Evolutionary conservation across 306 rosid species (phyloP).

Genomic region (Cucurbita argyrosperma): DNA sequence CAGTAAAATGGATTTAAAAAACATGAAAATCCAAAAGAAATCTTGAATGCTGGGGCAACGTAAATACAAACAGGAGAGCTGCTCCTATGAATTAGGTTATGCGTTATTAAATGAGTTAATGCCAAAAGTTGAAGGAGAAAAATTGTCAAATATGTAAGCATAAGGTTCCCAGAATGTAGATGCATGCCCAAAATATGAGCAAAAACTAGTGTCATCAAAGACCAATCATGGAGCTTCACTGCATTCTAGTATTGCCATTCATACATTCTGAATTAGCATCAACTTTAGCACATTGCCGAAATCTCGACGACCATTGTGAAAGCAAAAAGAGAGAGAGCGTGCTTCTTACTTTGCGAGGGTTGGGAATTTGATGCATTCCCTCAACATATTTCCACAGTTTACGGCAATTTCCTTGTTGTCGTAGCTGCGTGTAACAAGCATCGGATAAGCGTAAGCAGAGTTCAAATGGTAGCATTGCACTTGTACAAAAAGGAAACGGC

Average conservation of each 20-base stretch:
- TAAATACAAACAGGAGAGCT: not conserved
- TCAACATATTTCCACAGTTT: constrained; percentile 83
- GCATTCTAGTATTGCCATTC: not conserved
- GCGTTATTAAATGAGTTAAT: not conserved
- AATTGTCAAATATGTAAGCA: not conserved
- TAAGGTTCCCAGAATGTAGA: not conserved
- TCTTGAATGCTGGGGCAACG: not conserved
- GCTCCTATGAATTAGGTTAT: not conserved
- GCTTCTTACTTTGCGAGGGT: constrained; percentile 69
- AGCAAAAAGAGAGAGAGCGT: not conserved
- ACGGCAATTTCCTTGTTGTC: constrained; percentile 93
- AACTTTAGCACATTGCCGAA: constrained; percentile 4
- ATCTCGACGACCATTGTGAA: not conserved
- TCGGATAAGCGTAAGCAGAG: not conserved
- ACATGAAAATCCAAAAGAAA: not conserved
- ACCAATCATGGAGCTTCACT: not conserved
- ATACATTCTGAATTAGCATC: not conserved
- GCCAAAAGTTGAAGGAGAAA: not conserved
- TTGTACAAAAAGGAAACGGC: not conserved
- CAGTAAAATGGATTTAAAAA: not conserved
- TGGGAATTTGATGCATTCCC: constrained; percentile 85
- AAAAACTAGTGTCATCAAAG: not conserved
- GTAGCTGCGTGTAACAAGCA: constrained; percentile 41
- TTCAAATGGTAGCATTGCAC: not conserved
- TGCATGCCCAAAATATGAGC: not conserved